Percentiles rank a stretch among this genome's conserved stretches.
These are phyloP conservation scores for Candida wancherniae DNA, from an alignment of 805 yeast genomes.

Conservation along the genomic window DNA sequence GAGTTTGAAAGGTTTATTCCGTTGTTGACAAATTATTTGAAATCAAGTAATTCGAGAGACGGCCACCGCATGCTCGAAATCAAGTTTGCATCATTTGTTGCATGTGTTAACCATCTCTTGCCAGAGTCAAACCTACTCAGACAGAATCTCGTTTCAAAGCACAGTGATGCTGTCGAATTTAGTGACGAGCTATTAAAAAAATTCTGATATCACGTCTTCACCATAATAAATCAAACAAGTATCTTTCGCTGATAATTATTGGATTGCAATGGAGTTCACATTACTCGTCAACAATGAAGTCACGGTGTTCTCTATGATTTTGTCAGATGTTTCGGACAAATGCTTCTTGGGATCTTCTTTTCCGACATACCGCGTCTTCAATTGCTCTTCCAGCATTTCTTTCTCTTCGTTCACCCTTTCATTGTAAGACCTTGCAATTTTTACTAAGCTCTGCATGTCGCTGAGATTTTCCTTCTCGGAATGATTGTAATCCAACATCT, in stretches of 20 bases:
- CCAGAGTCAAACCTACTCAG: constrained; percentile 4
- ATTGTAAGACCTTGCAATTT: constrained; percentile 84
- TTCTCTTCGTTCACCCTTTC: constrained; percentile 90
- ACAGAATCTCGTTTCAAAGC: constrained; percentile 1
- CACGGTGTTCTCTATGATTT: constrained; percentile 82
- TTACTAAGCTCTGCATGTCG: constrained; percentile 74
- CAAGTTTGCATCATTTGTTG: constrained; percentile 13
- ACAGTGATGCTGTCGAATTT: constrained; percentile 7
- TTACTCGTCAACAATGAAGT: constrained; percentile 83
- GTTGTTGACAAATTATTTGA: constrained; percentile 6
- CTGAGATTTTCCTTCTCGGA: constrained; percentile 73
- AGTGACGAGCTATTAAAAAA: constrained; percentile 7
- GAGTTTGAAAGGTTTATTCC: constrained; percentile 13
- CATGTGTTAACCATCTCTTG: constrained; percentile 9
- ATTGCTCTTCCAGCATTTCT: constrained; percentile 79
- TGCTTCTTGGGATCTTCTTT: constrained; percentile 99
- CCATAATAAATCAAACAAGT: neutral
- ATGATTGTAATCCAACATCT: constrained; percentile 67
- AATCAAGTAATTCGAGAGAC: constrained; percentile 2
- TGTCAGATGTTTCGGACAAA: constrained; percentile 81
- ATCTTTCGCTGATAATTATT: constrained; percentile 32
- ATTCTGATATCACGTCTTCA: constrained; percentile 2
- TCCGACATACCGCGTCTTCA: constrained; percentile 95
- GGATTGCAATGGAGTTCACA: constrained; percentile 86
- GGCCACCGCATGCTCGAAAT: constrained; percentile 6